A percentile compares a stretch with the other conserved stretches of the same genome.
These are phyloP conservation scores for Fusarium sp. DNA, from an alignment of 2,329 filamentous ascomycete genomes.

Conservation along the genomic window DNA sequence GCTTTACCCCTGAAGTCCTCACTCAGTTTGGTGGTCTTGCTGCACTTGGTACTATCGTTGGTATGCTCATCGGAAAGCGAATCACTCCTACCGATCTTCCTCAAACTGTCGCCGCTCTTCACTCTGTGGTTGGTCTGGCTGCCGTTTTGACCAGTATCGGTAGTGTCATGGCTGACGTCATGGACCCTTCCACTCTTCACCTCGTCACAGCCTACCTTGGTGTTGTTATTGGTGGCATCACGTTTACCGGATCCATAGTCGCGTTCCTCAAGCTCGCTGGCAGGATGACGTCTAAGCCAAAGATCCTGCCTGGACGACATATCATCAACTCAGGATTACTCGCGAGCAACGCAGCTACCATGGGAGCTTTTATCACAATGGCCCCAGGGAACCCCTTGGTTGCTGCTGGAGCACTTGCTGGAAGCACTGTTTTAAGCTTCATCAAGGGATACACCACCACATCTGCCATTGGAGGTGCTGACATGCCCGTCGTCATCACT, in stretches of 20 bases:
- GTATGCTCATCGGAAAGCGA: slow-evolving; percentile 81
- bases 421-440: slow-evolving; percentile 82
- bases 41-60: slow-evolving; percentile 73
- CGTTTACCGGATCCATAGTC: slow-evolving; percentile 90
- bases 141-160: slow-evolving; percentile 90
- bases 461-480: slow-evolving; percentile 88
- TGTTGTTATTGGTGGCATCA: slow-evolving; percentile 87
- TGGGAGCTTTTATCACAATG: slow-evolving; percentile 85
- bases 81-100: slow-evolving; percentile 90
- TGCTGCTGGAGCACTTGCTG: slow-evolving; percentile 80
- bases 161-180: slow-evolving; percentile 80
- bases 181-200: slow-evolving; percentile 79
- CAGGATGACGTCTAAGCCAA: slow-evolving; percentile 81
- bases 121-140: slow-evolving; percentile 89
- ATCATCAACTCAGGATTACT: slow-evolving; percentile 79
- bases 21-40: slow-evolving; percentile 84
- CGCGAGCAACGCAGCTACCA: slow-evolving; percentile 80
- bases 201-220: slow-evolving; percentile 88
- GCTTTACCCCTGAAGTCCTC: slow-evolving; percentile 81
- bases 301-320: slow-evolving; percentile 78
- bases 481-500: slow-evolving; percentile 93
- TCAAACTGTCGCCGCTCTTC: slow-evolving; percentile 88
- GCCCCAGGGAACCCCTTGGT: slow-evolving; percentile 82
- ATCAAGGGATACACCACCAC: slow-evolving; percentile 90
- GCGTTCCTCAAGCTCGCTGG: slow-evolving; percentile 89